Evolutionary conservation across 1,139 yeast species (phyloP).

Genomic region (Tardiomyces depauwii): DNA sequence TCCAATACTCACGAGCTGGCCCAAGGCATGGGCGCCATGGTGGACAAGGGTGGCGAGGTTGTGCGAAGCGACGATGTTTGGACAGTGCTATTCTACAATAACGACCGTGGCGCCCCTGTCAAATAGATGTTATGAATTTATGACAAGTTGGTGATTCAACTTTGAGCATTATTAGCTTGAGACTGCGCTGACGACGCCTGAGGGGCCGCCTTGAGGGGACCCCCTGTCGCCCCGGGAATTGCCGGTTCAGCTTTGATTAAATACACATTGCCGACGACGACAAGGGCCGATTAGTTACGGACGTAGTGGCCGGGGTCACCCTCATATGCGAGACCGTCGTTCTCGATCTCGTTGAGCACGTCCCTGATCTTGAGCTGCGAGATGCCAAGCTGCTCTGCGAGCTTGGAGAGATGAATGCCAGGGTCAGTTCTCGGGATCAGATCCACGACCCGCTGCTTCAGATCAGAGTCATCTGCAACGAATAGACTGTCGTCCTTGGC

Average conservation of each 20-base stretch:
- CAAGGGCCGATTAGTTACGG: background rate
- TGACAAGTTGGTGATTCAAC: too few species aligned
- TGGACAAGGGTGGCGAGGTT: constrained; percentile 45
- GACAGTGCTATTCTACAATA: constrained; percentile 40
- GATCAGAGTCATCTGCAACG: background rate
- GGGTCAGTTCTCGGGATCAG: background rate
- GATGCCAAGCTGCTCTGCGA: background rate
- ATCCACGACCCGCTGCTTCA: background rate
- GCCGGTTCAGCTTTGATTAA: too few species aligned
- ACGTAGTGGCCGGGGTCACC: background rate
- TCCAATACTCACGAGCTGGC: constrained; percentile 30
- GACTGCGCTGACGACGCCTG: too few species aligned
- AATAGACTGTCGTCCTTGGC: constrained; percentile 1
- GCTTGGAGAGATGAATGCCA: background rate
- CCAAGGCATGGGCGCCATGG: constrained; percentile 26
- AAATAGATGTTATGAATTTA: background rate
- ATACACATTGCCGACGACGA: too few species aligned
- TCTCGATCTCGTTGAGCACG: background rate
- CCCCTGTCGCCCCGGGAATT: too few species aligned
- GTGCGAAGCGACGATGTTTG: constrained; percentile 47
- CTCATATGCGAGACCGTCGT: background rate
- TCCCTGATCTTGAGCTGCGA: background rate
- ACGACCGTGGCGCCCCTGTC: constrained; percentile 7
- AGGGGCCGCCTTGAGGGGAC: too few species aligned
- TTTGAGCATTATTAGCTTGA: too few species aligned